These are phyloP conservation scores for Botrytis galanthina DNA, from an alignment of 2,329 filamentous ascomycete species.

Conservation along the genomic window DNA sequence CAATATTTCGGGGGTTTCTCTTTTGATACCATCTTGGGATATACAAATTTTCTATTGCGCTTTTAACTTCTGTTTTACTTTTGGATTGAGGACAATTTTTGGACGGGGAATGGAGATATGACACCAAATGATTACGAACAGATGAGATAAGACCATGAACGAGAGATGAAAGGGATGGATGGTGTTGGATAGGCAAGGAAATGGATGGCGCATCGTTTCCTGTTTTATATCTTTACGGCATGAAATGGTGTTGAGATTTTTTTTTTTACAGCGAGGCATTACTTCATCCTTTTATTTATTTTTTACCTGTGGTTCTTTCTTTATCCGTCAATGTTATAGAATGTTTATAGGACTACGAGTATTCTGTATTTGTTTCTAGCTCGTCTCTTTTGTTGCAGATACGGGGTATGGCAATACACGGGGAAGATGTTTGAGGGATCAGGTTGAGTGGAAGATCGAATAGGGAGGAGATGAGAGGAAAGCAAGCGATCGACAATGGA, in stretches of 20 bases:
- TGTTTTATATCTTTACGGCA: conserved; percentile 11
- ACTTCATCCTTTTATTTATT: conserved; percentile 1
- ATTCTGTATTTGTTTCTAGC: conserved; percentile 12
- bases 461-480: not conserved
- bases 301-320: not conserved
- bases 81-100: not conserved
- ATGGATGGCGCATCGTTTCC: conserved; percentile 13
- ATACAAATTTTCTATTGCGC: not conserved
- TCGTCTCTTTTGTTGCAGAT: not conserved
- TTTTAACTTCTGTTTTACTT: not conserved
- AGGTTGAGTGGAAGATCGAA: not conserved
- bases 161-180: not conserved
- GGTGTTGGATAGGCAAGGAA: conserved; percentile 1
- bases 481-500: not conserved
- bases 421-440: not conserved
- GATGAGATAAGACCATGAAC: conserved; percentile 12
- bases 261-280: not conserved
- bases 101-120: not conserved
- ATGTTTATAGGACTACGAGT: conserved; percentile 6
- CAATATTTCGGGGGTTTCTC: not conserved
- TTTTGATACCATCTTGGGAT: conserved; percentile 19
- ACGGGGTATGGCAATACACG: not conserved
- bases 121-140: conserved; percentile 9
- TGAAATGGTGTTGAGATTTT: conserved; percentile 4
- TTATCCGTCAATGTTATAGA: conserved; percentile 1